A percentile compares a stretch with the other conserved stretches of the same genome.
These are phyloP conservation scores for Syzygium grande DNA, from an alignment of 345 rosid species.

Conservation along the genomic window DNA sequence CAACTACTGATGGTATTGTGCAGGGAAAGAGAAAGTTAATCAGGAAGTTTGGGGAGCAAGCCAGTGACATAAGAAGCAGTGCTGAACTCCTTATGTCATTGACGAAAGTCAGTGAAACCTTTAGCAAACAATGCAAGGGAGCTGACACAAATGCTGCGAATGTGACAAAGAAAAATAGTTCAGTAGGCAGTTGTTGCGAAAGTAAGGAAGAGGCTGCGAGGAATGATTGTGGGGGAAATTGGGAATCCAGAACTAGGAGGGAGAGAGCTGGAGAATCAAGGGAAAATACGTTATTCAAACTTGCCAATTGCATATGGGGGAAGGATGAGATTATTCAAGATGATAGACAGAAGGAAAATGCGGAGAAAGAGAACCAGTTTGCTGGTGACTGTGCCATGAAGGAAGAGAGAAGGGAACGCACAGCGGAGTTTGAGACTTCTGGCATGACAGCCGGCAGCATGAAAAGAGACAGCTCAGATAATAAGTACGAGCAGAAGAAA, in stretches of 20 bases:
- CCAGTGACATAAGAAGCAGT: background rate
- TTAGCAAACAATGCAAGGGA: conserved; percentile 33
- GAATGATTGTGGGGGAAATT: background rate
- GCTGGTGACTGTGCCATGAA: background rate
- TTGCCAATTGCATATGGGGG: background rate
- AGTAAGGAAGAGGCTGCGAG: background rate
- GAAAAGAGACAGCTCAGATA: background rate
- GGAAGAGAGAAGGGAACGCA: background rate
- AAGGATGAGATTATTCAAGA: background rate
- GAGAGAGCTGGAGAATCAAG: background rate
- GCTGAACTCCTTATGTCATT: background rate
- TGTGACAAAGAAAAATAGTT: background rate
- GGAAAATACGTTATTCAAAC: background rate
- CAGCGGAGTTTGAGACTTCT: background rate
- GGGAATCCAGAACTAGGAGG: background rate
- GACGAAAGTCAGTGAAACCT: background rate
- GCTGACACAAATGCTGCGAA: background rate
- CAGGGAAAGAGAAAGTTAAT: background rate
- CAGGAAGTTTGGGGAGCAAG: background rate
- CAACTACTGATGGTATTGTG: background rate
- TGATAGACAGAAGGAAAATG: background rate
- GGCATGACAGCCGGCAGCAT: background rate
- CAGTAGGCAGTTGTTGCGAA: background rate
- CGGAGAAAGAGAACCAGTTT: background rate
- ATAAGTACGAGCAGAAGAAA: background rate